phyloP scores from a whole-genome alignment of 2,329 filamentous ascomycete genomes.

The Aspergillus calidoustus region DNA sequence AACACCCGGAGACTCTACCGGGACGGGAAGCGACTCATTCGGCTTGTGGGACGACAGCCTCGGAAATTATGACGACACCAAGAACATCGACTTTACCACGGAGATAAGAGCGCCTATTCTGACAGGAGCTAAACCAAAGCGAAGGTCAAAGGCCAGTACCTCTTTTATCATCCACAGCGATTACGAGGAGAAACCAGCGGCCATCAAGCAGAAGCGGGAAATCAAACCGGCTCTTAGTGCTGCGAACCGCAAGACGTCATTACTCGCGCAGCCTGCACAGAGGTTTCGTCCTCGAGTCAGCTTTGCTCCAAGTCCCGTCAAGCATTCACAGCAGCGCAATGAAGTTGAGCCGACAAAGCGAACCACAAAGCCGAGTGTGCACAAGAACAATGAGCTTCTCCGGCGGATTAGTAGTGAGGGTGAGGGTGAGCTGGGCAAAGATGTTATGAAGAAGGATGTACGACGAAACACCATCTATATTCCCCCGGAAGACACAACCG shows the following conservation, averaged over 20 bases:
- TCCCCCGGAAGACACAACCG: slow-evolving; percentile 47
- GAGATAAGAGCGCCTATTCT: slow-evolving; percentile 40
- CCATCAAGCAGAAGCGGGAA: slow-evolving; percentile 26
- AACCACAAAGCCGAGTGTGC: slow-evolving; percentile 14
- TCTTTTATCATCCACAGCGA: slow-evolving; percentile 49
- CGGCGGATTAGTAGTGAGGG: slow-evolving; percentile 19
- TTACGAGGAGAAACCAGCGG: slow-evolving; percentile 21
- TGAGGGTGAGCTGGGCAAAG: slow-evolving; percentile 13
- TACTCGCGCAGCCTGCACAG: slow-evolving; percentile 47
- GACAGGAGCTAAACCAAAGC: slow-evolving; percentile 34
- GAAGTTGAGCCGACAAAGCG: slow-evolving; percentile 13
- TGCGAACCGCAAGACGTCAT: slow-evolving; percentile 35
- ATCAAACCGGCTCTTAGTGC: slow-evolving; percentile 17
- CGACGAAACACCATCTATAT: slow-evolving; percentile 48
- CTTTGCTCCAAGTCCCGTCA: slow-evolving; percentile 29
- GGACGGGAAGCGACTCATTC: slow-evolving; percentile 26
- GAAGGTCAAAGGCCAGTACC: slow-evolving; percentile 31
- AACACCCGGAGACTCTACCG: slow-evolving; percentile 22
- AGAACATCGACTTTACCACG: slow-evolving; percentile 47
- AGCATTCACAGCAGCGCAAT: slow-evolving; percentile 17
- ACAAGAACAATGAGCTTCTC: slow-evolving; percentile 25
- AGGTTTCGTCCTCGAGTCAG: slow-evolving; percentile 42
- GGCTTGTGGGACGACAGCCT: slow-evolving; percentile 32
- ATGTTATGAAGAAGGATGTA: slow-evolving; percentile 36
- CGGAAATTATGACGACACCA: slow-evolving; percentile 39